Base-by-base conservation (phyloP, 192 early-diverging fungal species). In the Entomortierella lignicola region DNA sequence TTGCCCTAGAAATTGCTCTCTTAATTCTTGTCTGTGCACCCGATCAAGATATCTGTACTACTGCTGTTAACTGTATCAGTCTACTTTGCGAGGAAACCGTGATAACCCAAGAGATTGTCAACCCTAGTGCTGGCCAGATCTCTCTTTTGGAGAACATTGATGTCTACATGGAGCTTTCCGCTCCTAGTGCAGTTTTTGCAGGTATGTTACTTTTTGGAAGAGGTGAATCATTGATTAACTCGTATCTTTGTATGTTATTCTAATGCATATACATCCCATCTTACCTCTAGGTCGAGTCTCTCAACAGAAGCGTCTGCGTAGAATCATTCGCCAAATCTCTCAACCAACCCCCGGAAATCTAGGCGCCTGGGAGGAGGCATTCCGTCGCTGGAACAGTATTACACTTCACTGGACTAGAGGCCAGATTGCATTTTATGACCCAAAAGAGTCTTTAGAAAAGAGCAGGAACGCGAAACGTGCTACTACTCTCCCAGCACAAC, bases 301-400 rank as follows among this genome's bases (percentile, higher is more conserved):
- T 0, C 90, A 92, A 61, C 94, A 96, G 69, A 93, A 94, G 63
- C 85, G 91, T 0, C 87, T 93, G 54, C 81, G 95, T n/a, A 86
- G 83, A 13, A 71, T 94, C 8, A 68, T 96, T 23, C 72, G 93
- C 20, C 84, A 89, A 60, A 88, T 92, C 72, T 80, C 83, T 25
- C 81, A 85, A 29, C 88, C 88, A 11, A 94, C 93, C 0, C 82
- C 89, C 2, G 94, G 93, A 29, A 93, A 91, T 61, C 71, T 95
- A 56, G 90, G 87, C 8, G 94, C 93, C 4, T 95, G 92, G 92
- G 92, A 94, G 70, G 94, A 96, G 64, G 84, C 92, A 0, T 95
- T 88, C 59, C 85, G 86, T 43, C 77, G 90, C 21, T 96, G 95
- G 94, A 89, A 87, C 65, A 79, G 77, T 6, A 83, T 94, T 27